Conservation (phyloP, 2,329 filamentous ascomycete genomes). For the Metarhizium guizhouense region DNA sequence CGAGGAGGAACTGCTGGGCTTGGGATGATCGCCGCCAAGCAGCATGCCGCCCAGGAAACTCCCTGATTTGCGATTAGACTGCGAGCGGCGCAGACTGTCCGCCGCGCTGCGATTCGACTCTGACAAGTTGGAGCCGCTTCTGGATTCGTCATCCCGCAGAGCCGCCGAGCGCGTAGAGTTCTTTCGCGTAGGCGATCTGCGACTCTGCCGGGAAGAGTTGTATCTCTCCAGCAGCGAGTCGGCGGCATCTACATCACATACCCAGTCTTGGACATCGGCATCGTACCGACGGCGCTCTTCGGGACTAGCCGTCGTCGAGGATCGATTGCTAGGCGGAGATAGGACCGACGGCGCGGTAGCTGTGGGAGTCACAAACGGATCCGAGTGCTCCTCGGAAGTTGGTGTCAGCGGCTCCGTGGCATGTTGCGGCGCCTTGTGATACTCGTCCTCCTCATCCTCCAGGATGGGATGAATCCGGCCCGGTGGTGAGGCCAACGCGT, state of each 20-base stretch:
- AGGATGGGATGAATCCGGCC: slow-evolving; percentile 49
- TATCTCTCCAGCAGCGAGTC: slow-evolving; percentile 42
- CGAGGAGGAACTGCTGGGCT: slow-evolving; percentile 31
- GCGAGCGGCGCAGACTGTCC: slow-evolving; percentile 29
- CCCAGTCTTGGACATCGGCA: slow-evolving; percentile 50
- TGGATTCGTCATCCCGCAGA: slow-evolving; percentile 36
- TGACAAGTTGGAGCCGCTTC: slow-evolving; percentile 48
- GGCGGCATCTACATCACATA: slow-evolving; percentile 44
- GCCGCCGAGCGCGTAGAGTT: slow-evolving; percentile 26
- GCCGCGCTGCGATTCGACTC: slow-evolving; percentile 41
- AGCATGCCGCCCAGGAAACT: slow-evolving; percentile 19
- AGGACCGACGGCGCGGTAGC: slow-evolving; percentile 13
- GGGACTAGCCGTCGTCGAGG: slow-evolving; percentile 29
- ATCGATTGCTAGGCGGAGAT: slow-evolving; percentile 20
- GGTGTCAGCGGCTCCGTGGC: slow-evolving; percentile 16
- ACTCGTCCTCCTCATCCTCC: slow-evolving; percentile 48
- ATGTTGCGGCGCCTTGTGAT: slow-evolving; percentile 10
- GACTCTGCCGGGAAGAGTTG: slow-evolving; percentile 23
- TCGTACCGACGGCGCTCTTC: slow-evolving; percentile 30
- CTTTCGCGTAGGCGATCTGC: slow-evolving; percentile 29
- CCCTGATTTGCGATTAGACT: slow-evolving; percentile 23
- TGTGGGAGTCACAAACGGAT: slow-evolving; percentile 42
- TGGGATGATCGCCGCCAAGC: slow-evolving; percentile 18
- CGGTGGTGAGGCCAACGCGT: slow-evolving; percentile 19
- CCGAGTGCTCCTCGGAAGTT: slow-evolving; percentile 29